Evolutionary conservation across 2,329 filamentous ascomycete genomes (phyloP), one percentile per base, ranked within the genome.

Genomic region (Fusarium denticulatum): DNA sequence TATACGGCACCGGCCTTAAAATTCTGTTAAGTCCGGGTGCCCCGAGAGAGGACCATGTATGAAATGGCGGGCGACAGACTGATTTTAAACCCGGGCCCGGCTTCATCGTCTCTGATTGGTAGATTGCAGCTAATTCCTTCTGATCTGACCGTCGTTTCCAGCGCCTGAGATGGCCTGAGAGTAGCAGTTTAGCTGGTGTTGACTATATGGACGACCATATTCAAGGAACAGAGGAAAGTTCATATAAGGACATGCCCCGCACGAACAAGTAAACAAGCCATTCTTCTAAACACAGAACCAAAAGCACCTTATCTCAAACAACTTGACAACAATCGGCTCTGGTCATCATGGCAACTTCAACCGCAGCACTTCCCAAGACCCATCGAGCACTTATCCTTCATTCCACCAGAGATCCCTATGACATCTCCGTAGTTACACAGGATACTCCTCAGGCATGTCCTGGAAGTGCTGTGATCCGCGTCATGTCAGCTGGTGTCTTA

Each of bases 81-180:
- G 1, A 7, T 45, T 56, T 61, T 56, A 45, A 34, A 13, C 18
- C 58, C 49, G 59, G 14, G 2, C 7, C 49, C 49, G 47, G 20
- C 6, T n/a, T 3, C 0, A 1, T 0, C 3, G 15, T 39, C 1
- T 2, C 4, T 55, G 0, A 30, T 30, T n/a, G 20, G 30, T 5
- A 22, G 30, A 15, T 15, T 15, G 3, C 3, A 14, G 16, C 3
- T 1, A 6, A 6, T 15, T 2, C 3, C 20, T 6, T 36, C 2
- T 52, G 12, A 5, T 20, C 16, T 20, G n/a, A 2, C 16, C 2
- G n/a, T 52, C 2, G 12, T 20, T 26, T 52, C 7, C 13, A 36
- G 16, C 9, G 3, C 0, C 47, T 36, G 16, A 8, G 13, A 26
- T 52, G 13, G 6, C 13, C 5, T 7, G 13, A 50, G n/a, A 36